phyloP scores from a whole-genome alignment of 1,139 yeast species.

The Yamadazyma siamensis region DNA sequence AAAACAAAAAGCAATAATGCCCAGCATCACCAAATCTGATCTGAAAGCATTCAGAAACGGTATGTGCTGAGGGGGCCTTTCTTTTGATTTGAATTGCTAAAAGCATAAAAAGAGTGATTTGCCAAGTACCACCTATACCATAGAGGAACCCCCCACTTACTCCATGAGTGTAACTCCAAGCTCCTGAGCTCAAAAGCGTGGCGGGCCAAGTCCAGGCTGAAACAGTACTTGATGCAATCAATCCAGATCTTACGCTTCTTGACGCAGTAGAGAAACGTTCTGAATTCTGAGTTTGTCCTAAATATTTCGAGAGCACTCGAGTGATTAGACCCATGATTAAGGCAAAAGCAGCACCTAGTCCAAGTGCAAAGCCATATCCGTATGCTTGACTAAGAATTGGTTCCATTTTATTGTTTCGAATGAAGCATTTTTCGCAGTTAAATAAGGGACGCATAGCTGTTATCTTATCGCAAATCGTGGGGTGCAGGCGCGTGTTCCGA shows the following conservation, averaged over 20 bases:
- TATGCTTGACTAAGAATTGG: slow-evolving; percentile 20
- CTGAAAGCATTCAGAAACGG: slow-evolving; percentile 66
- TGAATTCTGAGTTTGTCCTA: slow-evolving; percentile 35
- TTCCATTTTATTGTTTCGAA: no score
- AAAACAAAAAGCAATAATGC: slow-evolving; percentile 14
- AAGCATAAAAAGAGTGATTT: slow-evolving; percentile 67
- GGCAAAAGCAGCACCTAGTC: slow-evolving; percentile 41
- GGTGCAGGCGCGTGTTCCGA: no score
- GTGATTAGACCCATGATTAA: slow-evolving; percentile 33
- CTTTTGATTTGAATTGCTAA: slow-evolving; percentile 72
- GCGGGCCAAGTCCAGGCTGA: slow-evolving; percentile 44
- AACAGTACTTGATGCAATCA: slow-evolving; percentile 36
- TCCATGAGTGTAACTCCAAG: slow-evolving; percentile 25
- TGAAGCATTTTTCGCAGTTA: no score
- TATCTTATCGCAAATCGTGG: no score
- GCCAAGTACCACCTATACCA: slow-evolving; percentile 76
- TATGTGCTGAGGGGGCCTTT: slow-evolving; percentile 74
- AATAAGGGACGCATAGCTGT: no score
- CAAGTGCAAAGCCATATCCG: slow-evolving; percentile 40
- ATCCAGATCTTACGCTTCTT: slow-evolving; percentile 33
- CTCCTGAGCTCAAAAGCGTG: slow-evolving; percentile 31
- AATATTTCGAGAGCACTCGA: slow-evolving; percentile 22
- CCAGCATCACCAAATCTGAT: slow-evolving; percentile 61
- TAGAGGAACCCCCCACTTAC: slow-evolving; percentile 55
- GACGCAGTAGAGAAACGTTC: slow-evolving; percentile 40